Evolutionary conservation across 805 yeast genomes (phyloP).

Genomic region (Pichia cephalocereana): DNA sequence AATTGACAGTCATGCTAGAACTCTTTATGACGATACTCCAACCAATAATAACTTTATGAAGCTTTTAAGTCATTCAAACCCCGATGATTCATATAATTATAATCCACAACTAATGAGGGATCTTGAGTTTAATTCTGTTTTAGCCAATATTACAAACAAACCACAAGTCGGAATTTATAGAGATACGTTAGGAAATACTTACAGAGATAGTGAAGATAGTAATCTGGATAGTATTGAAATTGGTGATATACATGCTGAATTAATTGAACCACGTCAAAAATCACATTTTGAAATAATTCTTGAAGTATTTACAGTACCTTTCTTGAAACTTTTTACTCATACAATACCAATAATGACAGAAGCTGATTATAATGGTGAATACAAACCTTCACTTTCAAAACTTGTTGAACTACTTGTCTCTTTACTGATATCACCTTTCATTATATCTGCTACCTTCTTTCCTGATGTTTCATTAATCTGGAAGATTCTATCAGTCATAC

Average conservation of each 20-base stretch:
- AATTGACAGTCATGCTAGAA: slow-evolving; percentile 20
- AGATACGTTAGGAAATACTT: slow-evolving; percentile 4
- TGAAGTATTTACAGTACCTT: slow-evolving; percentile 13
- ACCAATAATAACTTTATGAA: background rate
- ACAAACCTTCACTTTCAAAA: slow-evolving; percentile 15
- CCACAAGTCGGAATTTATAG: slow-evolving; percentile 11
- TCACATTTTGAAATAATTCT: slow-evolving; percentile 6
- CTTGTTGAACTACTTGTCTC: slow-evolving; percentile 15
- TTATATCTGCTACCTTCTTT: slow-evolving; percentile 16
- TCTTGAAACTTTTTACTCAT: slow-evolving; percentile 12
- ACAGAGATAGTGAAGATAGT: slow-evolving; percentile 10
- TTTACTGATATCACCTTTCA: slow-evolving; percentile 14
- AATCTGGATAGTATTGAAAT: background rate
- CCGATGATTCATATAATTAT: slow-evolving; percentile 23
- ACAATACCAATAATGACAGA: slow-evolving; percentile 19
- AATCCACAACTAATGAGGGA: slow-evolving; percentile 22
- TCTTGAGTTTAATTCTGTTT: slow-evolving; percentile 21
- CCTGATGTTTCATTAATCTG: slow-evolving; percentile 1
- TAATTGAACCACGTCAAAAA: slow-evolving; percentile 1
- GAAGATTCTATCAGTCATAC: background rate
- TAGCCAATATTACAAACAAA: slow-evolving; percentile 17
- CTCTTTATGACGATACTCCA: slow-evolving; percentile 19
- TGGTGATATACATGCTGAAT: slow-evolving; percentile 3
- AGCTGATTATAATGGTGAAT: slow-evolving; percentile 14
- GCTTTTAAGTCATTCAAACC: slow-evolving; percentile 17